Conservation (phyloP, 202 grass and related monocot genomes). For the Zizania palustris region DNA sequence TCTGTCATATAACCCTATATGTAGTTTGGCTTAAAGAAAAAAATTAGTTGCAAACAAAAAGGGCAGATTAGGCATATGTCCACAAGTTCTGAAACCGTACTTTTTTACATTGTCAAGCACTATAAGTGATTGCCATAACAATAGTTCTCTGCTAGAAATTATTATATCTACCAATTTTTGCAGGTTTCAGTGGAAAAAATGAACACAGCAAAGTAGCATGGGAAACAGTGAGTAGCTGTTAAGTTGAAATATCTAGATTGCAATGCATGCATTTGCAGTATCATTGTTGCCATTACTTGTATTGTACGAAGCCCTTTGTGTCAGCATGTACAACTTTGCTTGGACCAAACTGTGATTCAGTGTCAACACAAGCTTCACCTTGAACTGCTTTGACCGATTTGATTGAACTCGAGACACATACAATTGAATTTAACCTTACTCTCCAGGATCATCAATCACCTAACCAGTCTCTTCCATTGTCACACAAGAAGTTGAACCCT, state of each 20-base stretch:
- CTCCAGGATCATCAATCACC: background rate
- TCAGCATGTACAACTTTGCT: too few relatives aligned
- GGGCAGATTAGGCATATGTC: background rate
- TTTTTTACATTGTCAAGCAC: background rate
- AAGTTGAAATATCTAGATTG: background rate
- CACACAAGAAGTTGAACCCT: constrained; percentile 34
- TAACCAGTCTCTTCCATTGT: background rate
- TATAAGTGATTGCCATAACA: background rate
- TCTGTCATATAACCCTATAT: too few relatives aligned
- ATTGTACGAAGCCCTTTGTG: background rate
- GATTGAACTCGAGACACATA: background rate
- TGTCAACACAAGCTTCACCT: background rate
- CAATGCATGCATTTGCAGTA: background rate
- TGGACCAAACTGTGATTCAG: background rate
- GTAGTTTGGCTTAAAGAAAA: too few relatives aligned
- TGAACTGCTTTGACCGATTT: background rate
- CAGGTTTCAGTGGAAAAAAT: background rate
- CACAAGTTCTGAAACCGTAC: background rate
- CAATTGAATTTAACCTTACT: background rate
- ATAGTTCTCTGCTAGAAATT: background rate
- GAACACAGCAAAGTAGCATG: background rate
- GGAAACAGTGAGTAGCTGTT: background rate
- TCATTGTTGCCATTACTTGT: background rate
- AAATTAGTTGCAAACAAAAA: background rate
- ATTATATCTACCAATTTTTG: background rate